phyloP scores from a whole-genome alignment of 1,139 yeast genomes.

The Lodderomyces parapsilosis region DNA sequence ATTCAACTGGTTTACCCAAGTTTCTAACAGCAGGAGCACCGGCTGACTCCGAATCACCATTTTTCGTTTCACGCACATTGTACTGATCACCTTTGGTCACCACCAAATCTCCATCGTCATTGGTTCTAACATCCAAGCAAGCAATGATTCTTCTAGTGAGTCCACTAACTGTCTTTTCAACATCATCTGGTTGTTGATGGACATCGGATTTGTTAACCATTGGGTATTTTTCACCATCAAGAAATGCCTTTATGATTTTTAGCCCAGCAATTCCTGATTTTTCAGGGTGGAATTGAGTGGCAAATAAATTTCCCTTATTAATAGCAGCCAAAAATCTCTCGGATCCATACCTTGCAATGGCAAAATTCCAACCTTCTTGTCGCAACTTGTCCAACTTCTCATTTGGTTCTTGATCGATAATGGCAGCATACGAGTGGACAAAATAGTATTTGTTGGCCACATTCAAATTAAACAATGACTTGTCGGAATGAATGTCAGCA shows the following conservation, averaged over 20 bases:
- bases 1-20: conserved; percentile 91
- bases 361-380: conserved; percentile 72
- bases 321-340: conserved; percentile 86
- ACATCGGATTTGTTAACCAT: conserved; percentile 19
- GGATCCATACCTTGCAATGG: conserved; percentile 70
- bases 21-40: conserved; percentile 77
- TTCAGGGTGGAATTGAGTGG: conserved; percentile 98
- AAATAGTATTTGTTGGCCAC: conserved; percentile 77
- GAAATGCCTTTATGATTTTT: conserved; percentile 67
- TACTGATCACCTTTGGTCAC: conserved; percentile 98
- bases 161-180: conserved; percentile 61
- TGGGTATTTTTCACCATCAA: conserved; percentile 47
- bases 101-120: conserved; percentile 90
- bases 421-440: conserved; percentile 90
- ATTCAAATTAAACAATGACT: conserved; percentile 60
- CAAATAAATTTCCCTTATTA: conserved; percentile 72
- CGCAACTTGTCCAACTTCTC: conserved; percentile 27
- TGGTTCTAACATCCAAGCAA: conserved; percentile 92
- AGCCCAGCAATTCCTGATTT: conserved; percentile 92
- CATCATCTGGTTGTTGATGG: conserved; percentile 17
- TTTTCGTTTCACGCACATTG: conserved; percentile 81
- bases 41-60: conserved; percentile 33
- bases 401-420: conserved; percentile 39
- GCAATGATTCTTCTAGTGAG: conserved; percentile 90
- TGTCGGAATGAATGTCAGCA: conserved; percentile 12